Conservation (phyloP, 169 alveolate genomes). For the Plasmodium sp. region DNA sequence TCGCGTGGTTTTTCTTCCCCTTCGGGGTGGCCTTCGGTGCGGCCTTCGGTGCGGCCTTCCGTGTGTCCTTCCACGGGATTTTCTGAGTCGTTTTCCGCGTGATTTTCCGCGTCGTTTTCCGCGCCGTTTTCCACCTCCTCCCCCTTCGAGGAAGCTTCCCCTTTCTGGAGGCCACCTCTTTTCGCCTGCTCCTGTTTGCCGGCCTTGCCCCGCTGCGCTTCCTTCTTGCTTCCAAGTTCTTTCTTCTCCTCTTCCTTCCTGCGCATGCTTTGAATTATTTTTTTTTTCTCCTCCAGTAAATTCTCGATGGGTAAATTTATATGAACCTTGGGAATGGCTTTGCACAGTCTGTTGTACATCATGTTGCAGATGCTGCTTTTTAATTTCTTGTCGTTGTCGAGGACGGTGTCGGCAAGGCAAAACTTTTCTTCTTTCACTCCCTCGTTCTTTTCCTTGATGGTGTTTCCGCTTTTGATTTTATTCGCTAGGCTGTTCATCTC, state of each 20-base stretch:
- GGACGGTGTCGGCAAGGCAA: conserved; percentile 35
- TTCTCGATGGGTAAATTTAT: conserved; percentile 62
- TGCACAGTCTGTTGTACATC: conserved; percentile 61
- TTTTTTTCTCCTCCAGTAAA: conserved; percentile 56
- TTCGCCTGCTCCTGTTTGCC: not conserved
- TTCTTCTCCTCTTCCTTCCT: conserved; percentile 28
- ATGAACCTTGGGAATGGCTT: conserved; percentile 63
- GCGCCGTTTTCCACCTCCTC: not conserved
- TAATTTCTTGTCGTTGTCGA: conserved; percentile 60
- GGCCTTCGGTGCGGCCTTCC: too few relatives aligned
- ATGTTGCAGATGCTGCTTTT: conserved; percentile 42
- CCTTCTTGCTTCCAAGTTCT: not conserved
- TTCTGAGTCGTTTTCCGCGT: too few relatives aligned
- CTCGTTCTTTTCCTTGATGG: conserved; percentile 15
- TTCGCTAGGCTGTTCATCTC: not conserved
- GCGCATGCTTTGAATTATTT: conserved; percentile 40
- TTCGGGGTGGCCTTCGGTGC: not conserved
- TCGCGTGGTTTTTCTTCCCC: not conserved
- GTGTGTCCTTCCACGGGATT: not conserved
- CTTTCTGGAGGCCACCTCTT: not conserved
- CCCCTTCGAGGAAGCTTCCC: not conserved
- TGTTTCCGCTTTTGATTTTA: not conserved
- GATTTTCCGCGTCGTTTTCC: not conserved
- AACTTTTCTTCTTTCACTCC: not conserved
- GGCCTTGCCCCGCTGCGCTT: not conserved